Evolutionary conservation across 371 early-diverging fungal genomes (phyloP), one percentile per base, ranked within the genome.

Genomic region (Amoeboaphelidium occidentale): DNA sequence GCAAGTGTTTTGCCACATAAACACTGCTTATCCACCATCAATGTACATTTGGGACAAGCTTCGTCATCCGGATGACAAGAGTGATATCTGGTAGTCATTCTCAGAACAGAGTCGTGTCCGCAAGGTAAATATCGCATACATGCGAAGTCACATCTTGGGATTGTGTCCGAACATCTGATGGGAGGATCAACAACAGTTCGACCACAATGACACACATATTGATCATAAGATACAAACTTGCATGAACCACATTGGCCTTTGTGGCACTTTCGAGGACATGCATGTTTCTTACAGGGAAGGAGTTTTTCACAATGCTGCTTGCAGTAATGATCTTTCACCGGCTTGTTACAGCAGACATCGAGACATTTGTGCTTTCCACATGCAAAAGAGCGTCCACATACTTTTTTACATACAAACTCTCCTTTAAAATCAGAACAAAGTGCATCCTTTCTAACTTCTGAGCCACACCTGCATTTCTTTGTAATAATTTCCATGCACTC

Each of bases 41-140:
- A 64, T 4, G 75, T 61, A 49, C 84, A 84, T 0, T 81, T 82
- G 21, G 84, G 78, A 42, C 84, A 84, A 0, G 76, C 63, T 25
- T 68, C 73, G 24, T 57, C 63, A 50, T 78, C 79, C 1, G 72
- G 68, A 57, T 84, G 84, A 52, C 84, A 84, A 45, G 69, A 71
- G 51, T 84, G 84, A n/a, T n/a, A n/a, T n/a, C n/a, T n/a, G 22
- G 65, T 59, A 24, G 71, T 53, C 17, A 74, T 58, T n/a, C n/a
- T n/a, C n/a, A n/a, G n/a, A n/a, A n/a, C n/a, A 2, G 68, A 69
- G 13, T 69, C 55, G 52, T 84, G 84, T 4, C 78, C 81, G 60
- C 84, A 84, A 14, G 67, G 56, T 13, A 74, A 65, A 2, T 62
- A 58, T 10, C 79, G 71, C 17, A 57, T 63, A 61, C 84, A 84